Evolutionary conservation across 2,329 filamentous ascomycete genomes (phyloP), one percentile per base, ranked within the genome.

Genomic region (Aspergillus vadensis): DNA sequence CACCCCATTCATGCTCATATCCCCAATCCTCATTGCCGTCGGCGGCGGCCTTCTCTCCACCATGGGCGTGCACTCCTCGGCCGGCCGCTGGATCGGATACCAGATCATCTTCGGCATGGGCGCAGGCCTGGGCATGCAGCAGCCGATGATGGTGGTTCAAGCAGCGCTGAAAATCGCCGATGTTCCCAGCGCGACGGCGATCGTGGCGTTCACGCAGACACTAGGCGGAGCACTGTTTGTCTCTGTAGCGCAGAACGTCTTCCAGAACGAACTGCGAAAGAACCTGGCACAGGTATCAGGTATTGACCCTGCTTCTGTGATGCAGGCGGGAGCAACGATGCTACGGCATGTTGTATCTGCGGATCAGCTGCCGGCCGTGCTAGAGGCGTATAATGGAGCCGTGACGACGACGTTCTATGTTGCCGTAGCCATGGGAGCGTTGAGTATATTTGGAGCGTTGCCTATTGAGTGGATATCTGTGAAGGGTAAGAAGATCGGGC

Each of bases 381-480:
- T 76, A 21, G 17, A 61, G 38, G 75, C 74, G 5, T 80, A 79
- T 61, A 79, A 76, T 44, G 61, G 65, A 10, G 71, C 77, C 3
- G 63, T 79, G 19, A 74, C 71, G 7, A 61, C 76, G 47, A 74
- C 76, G 0, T 79, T 75, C 64, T 77, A 77, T 59, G 72, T 75
- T n/a, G 63, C 69, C 19, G 70, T 77, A 5, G 75, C 72, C 1
- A 76, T 79, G 71, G 69, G 70, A 9, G 71, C 70, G n/a, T 53
- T 78, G 39, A 70, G 69, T 2, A 61, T 76, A 5, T 43, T 78
- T 36, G 74, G 71, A 0, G 71, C 74, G 1, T 61, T 76, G 25
- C 73, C 71, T 32, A 64, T 80, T 12, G 71, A 79, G 61, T 80
- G 77, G 77, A 69, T 76, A 55, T 77, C 72, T 4, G 74, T 80